Conservation (phyloP, 371 early-diverging fungal species). For the Apophysomyces variabilis region DNA sequence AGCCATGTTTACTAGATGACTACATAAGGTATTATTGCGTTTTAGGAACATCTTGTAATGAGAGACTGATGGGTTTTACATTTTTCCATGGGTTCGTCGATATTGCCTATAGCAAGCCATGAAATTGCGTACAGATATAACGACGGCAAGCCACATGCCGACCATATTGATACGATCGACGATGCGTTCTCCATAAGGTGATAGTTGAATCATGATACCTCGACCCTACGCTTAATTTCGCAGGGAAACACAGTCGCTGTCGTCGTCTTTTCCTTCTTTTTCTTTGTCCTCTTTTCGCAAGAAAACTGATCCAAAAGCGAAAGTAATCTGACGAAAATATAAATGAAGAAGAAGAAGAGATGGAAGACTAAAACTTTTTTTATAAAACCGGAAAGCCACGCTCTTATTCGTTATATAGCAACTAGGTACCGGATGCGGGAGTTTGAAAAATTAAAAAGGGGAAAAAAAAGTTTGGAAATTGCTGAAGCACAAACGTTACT, state of each 20-base stretch:
- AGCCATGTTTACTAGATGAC: constrained; percentile 46
- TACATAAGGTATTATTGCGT: constrained; percentile 8
- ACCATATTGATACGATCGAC: constrained; percentile 48
- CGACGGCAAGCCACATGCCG: constrained; percentile 51
- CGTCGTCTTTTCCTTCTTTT: background rate
- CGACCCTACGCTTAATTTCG: background rate
- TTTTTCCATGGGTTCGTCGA: constrained; percentile 42
- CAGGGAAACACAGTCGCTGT: background rate
- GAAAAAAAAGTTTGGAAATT: too few species aligned
- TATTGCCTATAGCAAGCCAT: constrained; percentile 41
- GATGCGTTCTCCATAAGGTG: constrained; percentile 42
- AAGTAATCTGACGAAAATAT: background rate
- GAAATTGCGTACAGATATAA: constrained; percentile 42
- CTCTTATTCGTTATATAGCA: constrained; percentile 1
- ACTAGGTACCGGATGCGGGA: background rate
- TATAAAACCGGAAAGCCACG: constrained; percentile 1
- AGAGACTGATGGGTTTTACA: constrained; percentile 26
- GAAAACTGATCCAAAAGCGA: background rate
- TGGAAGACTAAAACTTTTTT: background rate
- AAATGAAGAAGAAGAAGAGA: background rate
- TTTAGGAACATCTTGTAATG: background rate
- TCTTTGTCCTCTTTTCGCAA: background rate
- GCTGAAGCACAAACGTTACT: background rate
- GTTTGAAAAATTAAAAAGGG: constrained; percentile 5
- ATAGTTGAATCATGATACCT: constrained; percentile 38